Conservation (phyloP, 2,329 filamentous ascomycete species). For the Xylariaceae sp. region DNA sequence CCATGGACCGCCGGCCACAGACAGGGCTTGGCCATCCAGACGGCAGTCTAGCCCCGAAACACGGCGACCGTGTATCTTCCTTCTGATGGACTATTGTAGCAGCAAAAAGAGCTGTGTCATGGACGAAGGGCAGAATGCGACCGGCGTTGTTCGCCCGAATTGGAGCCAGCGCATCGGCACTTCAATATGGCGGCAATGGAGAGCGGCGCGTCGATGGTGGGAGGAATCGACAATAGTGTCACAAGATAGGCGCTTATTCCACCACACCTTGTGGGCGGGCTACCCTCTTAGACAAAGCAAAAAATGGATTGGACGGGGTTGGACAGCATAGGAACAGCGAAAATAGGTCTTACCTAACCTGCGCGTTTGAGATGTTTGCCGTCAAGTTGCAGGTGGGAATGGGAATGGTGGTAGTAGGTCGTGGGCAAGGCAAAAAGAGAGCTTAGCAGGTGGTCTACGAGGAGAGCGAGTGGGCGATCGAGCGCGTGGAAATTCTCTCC, state of each 20-base stretch:
- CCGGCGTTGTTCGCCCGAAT: conserved; percentile 25
- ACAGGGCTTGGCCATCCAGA: conserved; percentile 22
- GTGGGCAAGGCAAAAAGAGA: conserved; percentile 28
- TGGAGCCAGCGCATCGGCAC: conserved; percentile 31
- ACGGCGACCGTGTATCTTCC: conserved; percentile 18
- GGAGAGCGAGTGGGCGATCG: conserved; percentile 27
- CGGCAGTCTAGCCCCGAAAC: conserved; percentile 14
- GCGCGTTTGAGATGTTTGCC: conserved; percentile 35
- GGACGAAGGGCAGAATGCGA: conserved; percentile 18
- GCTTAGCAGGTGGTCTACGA: conserved; percentile 32
- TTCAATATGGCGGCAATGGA: conserved; percentile 22
- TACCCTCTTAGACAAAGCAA: conserved; percentile 12
- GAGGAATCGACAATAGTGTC: conserved; percentile 32
- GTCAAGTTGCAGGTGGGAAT: conserved; percentile 30
- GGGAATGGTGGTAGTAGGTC: conserved; percentile 31
- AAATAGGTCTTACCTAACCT: conserved; percentile 37
- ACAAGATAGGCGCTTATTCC: conserved; percentile 37
- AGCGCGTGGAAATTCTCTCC: conserved; percentile 25
- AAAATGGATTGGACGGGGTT: conserved; percentile 17
- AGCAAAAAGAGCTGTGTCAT: conserved; percentile 11
- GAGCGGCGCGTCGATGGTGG: conserved; percentile 27
- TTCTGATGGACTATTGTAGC: conserved; percentile 15
- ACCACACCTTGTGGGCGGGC: conserved; percentile 33
- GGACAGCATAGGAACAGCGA: conserved; percentile 27
- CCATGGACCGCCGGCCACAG: conserved; percentile 17